Evolutionary conservation across 805 yeast genomes (phyloP), one percentile per base, ranked within the genome.

Genomic region (Teunomyces atbi): DNA sequence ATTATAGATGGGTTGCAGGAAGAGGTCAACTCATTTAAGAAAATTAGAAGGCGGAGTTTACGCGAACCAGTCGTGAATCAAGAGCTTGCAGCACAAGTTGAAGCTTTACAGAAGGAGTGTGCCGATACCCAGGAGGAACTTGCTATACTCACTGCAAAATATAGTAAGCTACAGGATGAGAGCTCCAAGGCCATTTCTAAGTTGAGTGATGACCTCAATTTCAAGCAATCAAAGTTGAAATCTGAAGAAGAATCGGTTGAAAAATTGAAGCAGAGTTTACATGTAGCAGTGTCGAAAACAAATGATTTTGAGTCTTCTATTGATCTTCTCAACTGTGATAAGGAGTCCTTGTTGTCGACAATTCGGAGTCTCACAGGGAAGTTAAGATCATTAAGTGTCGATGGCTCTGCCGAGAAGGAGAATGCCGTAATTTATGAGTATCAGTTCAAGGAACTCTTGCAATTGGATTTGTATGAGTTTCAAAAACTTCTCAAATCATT

Each of bases 401-500:
- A 49, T 7, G 32, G 33, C 5, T 28, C 51, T 7, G 36, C 46
- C 6, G 19, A 28, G 4, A 33, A 43, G 1, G 58, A 56, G 35
- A 50, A 55, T 27, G 44, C 60, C 15, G 59, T 57, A 6, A 65
- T 66, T 10, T 63, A 73, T 44, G 73, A 76, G 39, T 59, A 69
- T 38, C 77, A 76, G 28, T 70, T 73, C 45, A 68, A 70, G 23
- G 76, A 70, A 35, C 48, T 81, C 2, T 61, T 70, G 11, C 61
- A 59, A 3, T 52, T 65, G 7, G 81, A 78, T 46, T 58, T 78
- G 2, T 62, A 68, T 4, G 78, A 76, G 48, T 73, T 81, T 38
- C 72, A 76, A 11, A 79, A 71, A 49, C 58, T 82, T n/a, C 65
- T 82, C 34, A 64, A 67, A 15, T 69, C 78, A 1, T 74, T 83